Conservation (phyloP, 306 rosid species). For the Pyrus bretschneideri region DNA sequence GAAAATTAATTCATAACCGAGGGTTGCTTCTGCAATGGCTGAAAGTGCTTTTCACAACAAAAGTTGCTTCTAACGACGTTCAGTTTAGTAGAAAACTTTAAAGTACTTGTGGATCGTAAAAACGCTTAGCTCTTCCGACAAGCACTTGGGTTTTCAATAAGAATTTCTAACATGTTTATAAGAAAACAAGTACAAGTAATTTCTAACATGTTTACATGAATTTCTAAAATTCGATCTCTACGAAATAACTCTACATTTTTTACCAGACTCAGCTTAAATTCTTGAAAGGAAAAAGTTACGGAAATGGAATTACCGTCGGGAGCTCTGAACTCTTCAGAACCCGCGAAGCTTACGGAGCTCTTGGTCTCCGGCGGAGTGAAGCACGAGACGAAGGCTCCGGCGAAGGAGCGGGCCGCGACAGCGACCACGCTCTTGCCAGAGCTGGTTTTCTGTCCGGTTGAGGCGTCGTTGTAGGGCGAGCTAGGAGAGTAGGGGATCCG, state of each 20-base stretch:
- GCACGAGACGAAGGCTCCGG: conserved; percentile 52
- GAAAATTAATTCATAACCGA: not conserved
- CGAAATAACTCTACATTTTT: not conserved
- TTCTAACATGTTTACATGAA: not conserved
- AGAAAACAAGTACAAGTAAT: not conserved
- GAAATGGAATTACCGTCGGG: conserved; percentile 29
- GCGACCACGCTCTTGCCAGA: conserved; percentile 29
- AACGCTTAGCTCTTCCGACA: not conserved
- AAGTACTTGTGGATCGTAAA: not conserved
- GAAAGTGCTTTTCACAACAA: no score
- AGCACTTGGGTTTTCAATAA: not conserved
- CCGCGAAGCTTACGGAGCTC: conserved; percentile 30
- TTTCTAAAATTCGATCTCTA: not conserved
- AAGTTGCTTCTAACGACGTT: no score
- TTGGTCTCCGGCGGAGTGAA: conserved; percentile 64
- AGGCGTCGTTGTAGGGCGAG: conserved; percentile 32
- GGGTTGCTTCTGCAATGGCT: not conserved
- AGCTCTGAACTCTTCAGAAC: conserved; percentile 46
- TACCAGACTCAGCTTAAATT: not conserved
- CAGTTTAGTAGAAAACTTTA: not conserved
- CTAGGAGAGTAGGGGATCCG: conserved; percentile 23
- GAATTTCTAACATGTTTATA: not conserved
- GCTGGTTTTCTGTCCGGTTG: conserved; percentile 20
- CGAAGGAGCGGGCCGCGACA: conserved; percentile 52
- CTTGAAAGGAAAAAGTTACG: not conserved